Evolutionary conservation across 805 yeast species (phyloP), one percentile per base, ranked within the genome.

Genomic region (Scheffersomyces stipitis): DNA sequence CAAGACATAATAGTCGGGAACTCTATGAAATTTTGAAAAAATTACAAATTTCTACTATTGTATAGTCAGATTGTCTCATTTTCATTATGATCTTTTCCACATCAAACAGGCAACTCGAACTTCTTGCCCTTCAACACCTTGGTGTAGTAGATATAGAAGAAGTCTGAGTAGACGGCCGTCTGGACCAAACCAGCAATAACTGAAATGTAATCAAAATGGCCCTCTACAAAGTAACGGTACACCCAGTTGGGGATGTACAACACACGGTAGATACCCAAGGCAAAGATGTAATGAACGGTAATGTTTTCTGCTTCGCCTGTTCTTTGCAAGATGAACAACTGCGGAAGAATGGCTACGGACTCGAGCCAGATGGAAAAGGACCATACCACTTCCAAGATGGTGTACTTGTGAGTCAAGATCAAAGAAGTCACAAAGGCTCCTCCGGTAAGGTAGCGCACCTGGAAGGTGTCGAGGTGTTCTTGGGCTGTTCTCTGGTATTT

Each of bases 221-320:
- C 75, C 46, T 85, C 91, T 9, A 73, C 62, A 42, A 66, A 66
- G 66, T 82, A 87, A 60, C 97, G 79, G 75, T 89, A 93, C 48
- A 89, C 59, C 99, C 99, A 93, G 64, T 91, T 93, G 46, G 96
- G 95, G 49, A 93, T 79, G 60, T 93, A 93, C 34, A 93, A 70
- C 0, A 91, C 85, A 49, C 99, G 75, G 71, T 93, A 93, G 2
- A 84, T 49, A 12, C 99, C 99, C 56, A 93, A 70, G 1, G 97
- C 96, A 61, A 91, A 90, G 44, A 93, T 87, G 62, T 93, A 93
- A 62, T 93, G 97, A 34, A 83, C 76, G 3, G 98, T 93, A 54
- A 93, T 73, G 44, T 86, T 76, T 58, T 86, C 85, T 3, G 96
- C 90, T 51, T 85, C 84, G 13, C 96, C 96, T 2, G 91, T 80